phyloP scores from a whole-genome alignment of 306 rosid genomes.

The Sicyos baderoa region DNA sequence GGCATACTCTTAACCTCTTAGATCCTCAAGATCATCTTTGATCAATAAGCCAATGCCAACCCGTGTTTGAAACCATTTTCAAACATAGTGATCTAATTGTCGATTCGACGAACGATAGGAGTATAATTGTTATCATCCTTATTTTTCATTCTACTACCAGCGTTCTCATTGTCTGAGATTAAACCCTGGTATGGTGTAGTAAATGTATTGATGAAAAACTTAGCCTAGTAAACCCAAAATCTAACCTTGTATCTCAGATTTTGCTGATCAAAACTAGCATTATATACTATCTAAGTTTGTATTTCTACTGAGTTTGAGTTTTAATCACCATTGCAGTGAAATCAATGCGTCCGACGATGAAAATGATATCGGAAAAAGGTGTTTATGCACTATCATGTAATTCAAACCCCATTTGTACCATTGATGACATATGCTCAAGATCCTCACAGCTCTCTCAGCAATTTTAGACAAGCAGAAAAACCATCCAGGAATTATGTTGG shows the following conservation, averaged over 20 bases:
- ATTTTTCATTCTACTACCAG: too few relatives aligned
- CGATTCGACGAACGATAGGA: too few relatives aligned
- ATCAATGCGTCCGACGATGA: constrained; percentile 74
- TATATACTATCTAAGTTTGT: not conserved
- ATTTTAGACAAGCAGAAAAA: constrained; percentile 1
- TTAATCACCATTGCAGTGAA: constrained; percentile 51
- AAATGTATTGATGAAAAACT: not conserved
- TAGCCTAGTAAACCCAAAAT: not conserved
- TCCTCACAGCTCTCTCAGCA: constrained; percentile 9
- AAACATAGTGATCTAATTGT: too few relatives aligned
- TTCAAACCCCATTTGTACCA: constrained; percentile 27
- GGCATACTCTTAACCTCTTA: too few relatives aligned
- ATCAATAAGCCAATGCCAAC: too few relatives aligned
- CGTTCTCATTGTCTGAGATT: too few relatives aligned
- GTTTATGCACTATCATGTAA: constrained; percentile 79
- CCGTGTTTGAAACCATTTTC: too few relatives aligned
- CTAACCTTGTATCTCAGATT: not conserved
- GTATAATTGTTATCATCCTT: too few relatives aligned
- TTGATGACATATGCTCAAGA: constrained; percentile 28
- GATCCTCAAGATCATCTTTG: too few relatives aligned
- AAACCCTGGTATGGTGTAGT: not conserved
- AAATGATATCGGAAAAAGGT: constrained; percentile 62
- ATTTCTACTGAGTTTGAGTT: not conserved
- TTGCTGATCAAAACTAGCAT: not conserved
- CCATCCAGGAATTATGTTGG: not conserved